Evolutionary conservation across 2,329 filamentous ascomycete genomes (phyloP).

Genomic region (Xylaria sp.): DNA sequence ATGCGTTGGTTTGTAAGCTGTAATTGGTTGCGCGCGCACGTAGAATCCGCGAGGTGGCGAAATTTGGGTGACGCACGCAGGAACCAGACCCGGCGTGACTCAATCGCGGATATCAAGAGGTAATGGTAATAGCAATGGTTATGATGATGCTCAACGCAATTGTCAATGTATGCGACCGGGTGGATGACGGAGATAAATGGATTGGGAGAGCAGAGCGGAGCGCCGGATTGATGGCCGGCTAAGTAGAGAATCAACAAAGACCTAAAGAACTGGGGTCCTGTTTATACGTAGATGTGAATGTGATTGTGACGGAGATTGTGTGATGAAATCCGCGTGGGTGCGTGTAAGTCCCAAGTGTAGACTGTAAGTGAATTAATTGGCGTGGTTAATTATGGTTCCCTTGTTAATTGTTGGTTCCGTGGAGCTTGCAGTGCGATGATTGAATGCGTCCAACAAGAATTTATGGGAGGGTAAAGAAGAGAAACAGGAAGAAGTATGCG

Average conservation of each 20-base stretch:
- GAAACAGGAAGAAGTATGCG: background rate
- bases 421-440: constrained; percentile 30
- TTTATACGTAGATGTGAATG: background rate
- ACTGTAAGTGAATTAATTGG: background rate
- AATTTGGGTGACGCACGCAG: constrained; percentile 41
- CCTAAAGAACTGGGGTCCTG: constrained; percentile 1
- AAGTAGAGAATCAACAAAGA: background rate
- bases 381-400: background rate
- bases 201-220: background rate
- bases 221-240: background rate
- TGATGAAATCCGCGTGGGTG: background rate
- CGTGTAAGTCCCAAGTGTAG: background rate
- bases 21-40: constrained; percentile 35
- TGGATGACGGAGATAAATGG: background rate
- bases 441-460: constrained; percentile 34
- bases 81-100: constrained; percentile 44
- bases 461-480: constrained; percentile 3
- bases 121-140: background rate
- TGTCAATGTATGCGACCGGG: constrained; percentile 23
- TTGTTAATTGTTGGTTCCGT: constrained; percentile 34
- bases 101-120: constrained; percentile 36
- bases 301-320: constrained; percentile 3
- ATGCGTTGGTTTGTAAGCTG: constrained; percentile 49
- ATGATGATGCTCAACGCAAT: constrained; percentile 31
- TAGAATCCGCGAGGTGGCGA: constrained; percentile 44